Evolutionary conservation across 1,284 basidiomycete genomes (phyloP).

Genomic region (Lignosus rhinocerotis): DNA sequence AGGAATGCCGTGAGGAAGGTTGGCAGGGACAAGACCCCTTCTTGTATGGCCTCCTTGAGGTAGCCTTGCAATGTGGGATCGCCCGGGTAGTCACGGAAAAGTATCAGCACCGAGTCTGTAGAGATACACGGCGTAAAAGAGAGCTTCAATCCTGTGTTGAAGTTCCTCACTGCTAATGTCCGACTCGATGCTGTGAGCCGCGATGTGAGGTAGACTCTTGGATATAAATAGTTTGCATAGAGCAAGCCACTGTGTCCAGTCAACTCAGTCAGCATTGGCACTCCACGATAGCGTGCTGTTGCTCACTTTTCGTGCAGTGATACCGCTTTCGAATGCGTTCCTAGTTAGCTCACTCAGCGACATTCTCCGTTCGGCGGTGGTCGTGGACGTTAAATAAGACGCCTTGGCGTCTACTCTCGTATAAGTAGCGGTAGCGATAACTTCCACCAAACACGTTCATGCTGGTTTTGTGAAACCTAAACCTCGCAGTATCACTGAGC

Average conservation of each 20-base stretch:
- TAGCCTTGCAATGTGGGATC: conserved; percentile 63
- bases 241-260: conserved; percentile 54
- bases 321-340: conserved; percentile 69
- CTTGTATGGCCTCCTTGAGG: conserved; percentile 56
- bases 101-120: conserved; percentile 64
- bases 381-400: conserved; percentile 4
- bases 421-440: too few relatives aligned
- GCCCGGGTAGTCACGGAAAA: conserved; percentile 66
- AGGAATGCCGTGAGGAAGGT: conserved; percentile 60
- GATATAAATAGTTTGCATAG: conserved; percentile 61
- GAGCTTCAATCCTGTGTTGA: not conserved
- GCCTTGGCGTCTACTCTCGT: not conserved
- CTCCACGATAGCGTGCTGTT: not conserved
- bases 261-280: conserved; percentile 3
- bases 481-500: too few relatives aligned
- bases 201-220: conserved; percentile 37
- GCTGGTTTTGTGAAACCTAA: too few relatives aligned
- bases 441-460: too few relatives aligned
- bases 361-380: conserved; percentile 39
- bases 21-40: conserved; percentile 54
- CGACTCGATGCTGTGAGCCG: conserved; percentile 31
- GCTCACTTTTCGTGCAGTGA: conserved; percentile 59
- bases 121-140: too few relatives aligned
- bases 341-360: conserved; percentile 65
- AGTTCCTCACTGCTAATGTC: conserved; percentile 38